Evolutionary conservation across 257 asterid species (phyloP), one percentile per base, ranked within the genome.

Genomic region (Fraxinus americana): DNA sequence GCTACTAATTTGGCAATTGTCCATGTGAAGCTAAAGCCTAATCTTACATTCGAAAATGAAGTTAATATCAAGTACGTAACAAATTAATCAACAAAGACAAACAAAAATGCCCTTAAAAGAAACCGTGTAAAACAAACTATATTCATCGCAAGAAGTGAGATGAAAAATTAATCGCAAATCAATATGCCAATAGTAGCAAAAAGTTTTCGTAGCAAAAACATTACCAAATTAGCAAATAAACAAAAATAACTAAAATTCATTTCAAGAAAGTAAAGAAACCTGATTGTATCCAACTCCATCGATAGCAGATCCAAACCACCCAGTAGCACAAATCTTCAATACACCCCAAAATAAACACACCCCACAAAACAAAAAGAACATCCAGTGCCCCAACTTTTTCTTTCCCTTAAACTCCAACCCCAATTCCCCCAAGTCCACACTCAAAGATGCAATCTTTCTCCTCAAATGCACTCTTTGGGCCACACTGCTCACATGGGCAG

Each of bases 291-390:
- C 91, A 78, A 88, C 82, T 79, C 85, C 88, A 61, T 92, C 96
- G 78, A 93, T 84, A 82, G 97, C 90, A 83, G 97, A 92, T 92
- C 98, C 99, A 82, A 96, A 88, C 98, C 99, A 96, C 0, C 98
- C 97, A 82, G 85, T 86, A 61, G 92, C 98, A 85, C 91, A 93
- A 86, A 96, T 88, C 96, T 91, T 96, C 71, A 92, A 79, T 80
- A 92, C 85, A 45, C 97, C 98, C 77, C 86, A 27, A 86, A 95
- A 93, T 77, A 95, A 86, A 82, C 96, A 93, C 79, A 83, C 71
- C 72, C 98, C 98, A 81, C 97, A 90, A 82, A 95, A 91, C 82
- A 86, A 77, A 32, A 89, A 78, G 81, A 95, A 95, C 97, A 93
- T 88, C 90, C 90, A 93, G 17, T 92, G 97, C 74, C 97, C 95